Evolutionary conservation across 805 yeast species (phyloP).

Genomic region (Candida orba): DNA sequence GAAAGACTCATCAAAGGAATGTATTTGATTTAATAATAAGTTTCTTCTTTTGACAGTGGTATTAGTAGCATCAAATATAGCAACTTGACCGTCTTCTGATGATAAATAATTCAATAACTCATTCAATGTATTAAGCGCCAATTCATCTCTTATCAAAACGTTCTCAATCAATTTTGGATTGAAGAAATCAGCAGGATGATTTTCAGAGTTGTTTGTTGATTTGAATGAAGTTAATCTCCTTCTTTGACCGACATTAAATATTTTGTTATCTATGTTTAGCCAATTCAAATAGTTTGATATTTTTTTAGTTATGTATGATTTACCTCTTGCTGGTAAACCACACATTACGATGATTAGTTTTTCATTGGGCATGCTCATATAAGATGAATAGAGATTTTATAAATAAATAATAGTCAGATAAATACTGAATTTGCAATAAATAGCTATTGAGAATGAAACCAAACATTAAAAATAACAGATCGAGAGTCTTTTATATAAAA

Average conservation of each 20-base stretch:
- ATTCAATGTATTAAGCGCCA: slow-evolving; percentile 41
- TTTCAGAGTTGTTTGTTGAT: not conserved
- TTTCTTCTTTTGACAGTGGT: slow-evolving; percentile 37
- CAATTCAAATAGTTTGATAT: slow-evolving; percentile 54
- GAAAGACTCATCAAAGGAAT: slow-evolving; percentile 29
- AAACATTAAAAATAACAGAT: too few relatives aligned
- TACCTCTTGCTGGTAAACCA: slow-evolving; percentile 70
- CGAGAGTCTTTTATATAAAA: too few relatives aligned
- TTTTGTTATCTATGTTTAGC: slow-evolving; percentile 56
- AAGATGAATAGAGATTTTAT: not conserved
- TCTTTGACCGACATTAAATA: slow-evolving; percentile 66
- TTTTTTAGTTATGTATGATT: slow-evolving; percentile 62
- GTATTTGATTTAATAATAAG: slow-evolving; percentile 23
- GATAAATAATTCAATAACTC: slow-evolving; percentile 28
- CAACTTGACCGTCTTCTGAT: slow-evolving; percentile 34
- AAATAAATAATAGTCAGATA: too few relatives aligned
- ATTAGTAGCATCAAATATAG: slow-evolving; percentile 47
- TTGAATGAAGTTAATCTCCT: slow-evolving; percentile 32
- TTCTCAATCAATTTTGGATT: slow-evolving; percentile 30
- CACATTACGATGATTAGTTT: slow-evolving; percentile 64
- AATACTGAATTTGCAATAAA: not conserved
- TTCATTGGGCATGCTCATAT: slow-evolving; percentile 2
- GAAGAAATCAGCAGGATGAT: slow-evolving; percentile 28
- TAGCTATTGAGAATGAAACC: too few relatives aligned
- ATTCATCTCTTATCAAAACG: slow-evolving; percentile 33